Evolutionary conservation across 208 protist genomes (phyloP), one percentile per base, ranked within the genome.

Genomic region (Acanthamoeba rhysodes): DNA sequence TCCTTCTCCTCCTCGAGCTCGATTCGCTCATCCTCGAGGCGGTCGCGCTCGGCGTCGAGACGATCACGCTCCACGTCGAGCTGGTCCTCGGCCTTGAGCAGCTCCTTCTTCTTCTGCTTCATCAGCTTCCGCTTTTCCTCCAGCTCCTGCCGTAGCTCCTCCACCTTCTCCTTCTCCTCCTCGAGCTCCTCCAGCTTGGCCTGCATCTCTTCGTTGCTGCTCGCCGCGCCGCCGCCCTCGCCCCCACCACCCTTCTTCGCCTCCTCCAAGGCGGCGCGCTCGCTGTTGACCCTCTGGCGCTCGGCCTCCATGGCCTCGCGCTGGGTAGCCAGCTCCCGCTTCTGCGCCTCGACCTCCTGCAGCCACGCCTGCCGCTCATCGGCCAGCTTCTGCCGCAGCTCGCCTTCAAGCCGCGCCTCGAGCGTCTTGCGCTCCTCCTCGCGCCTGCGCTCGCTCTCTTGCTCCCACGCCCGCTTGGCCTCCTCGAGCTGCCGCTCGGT

Each of bases 101-200:
- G 70, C 37, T 78, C 70, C 32, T 78, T 78, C 70, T 78, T 78
- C 32, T 78, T 78, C 20, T 78, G 24, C 70, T 78, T 78, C 70
- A 78, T 78, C 29, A 78, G 70, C 29, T 20, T 45, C 29, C 70
- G 70, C 20, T 78, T 78, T 29, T 78, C 34, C 70, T 78, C 70
- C 12, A 78, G 70, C 37, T 78, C 70, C 70, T 34, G 6, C 27
- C 70, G 70, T 32, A 78, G 70, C 16, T 32, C 70, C 20, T 78
- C 70, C 70, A 78, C 70, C 37, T 78, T 78, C 70, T 78, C 70
- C 29, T n/a, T 32, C 70, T 78, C 70, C 70, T 78, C 70, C 70
- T 78, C 70, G n/a, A 78, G 37, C 34, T 78, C 70, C 29, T 78
- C 70, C 29, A 78, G 37, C 37, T 78, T 78, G 34, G n/a, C 4